A percentile compares a stretch with the other conserved stretches of the same genome.
Evolutionary conservation across 1,284 basidiomycete genomes (phyloP).

Genomic region (Rhodotorula sp.): DNA sequence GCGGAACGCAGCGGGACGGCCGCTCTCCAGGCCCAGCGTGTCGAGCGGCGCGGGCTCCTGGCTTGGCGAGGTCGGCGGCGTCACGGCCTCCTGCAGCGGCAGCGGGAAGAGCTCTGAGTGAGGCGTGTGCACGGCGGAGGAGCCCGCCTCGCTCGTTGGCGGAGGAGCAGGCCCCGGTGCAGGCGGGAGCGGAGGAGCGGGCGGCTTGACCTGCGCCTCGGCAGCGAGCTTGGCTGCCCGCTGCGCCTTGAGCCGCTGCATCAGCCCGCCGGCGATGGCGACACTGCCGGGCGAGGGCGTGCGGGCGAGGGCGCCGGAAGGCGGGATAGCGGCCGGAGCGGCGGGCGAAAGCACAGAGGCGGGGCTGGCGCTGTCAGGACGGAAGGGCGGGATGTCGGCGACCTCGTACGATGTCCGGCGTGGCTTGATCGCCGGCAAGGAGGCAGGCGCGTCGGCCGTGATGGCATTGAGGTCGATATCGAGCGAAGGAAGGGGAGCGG

Average conservation of each 20-base stretch:
- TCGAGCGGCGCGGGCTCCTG: background rate
- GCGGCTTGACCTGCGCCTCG: background rate
- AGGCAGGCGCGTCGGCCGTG: background rate
- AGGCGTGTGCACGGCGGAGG: background rate
- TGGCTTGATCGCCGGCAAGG: background rate
- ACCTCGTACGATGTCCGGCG: background rate
- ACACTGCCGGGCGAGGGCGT: conserved; percentile 3
- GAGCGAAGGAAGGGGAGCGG: background rate
- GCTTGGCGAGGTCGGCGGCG: background rate
- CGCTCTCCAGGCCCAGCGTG: background rate
- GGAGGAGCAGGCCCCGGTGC: background rate
- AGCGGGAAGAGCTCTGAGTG: no score
- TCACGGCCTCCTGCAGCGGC: background rate
- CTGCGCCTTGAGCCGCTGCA: conserved; percentile 28
- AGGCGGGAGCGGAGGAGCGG: background rate
- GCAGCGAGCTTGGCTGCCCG: conserved; percentile 11
- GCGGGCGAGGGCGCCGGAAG: background rate
- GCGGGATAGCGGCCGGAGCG: background rate
- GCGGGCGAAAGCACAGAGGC: background rate
- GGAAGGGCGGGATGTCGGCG: conserved; percentile 14
- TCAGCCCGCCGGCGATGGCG: conserved; percentile 16
- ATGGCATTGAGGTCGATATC: background rate
- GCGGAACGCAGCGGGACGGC: background rate
- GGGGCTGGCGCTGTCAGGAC: background rate
- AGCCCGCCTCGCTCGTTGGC: background rate